Evolutionary conservation across 1,284 basidiomycete species (phyloP).

Genomic region (Rhodofomes roseus): DNA sequence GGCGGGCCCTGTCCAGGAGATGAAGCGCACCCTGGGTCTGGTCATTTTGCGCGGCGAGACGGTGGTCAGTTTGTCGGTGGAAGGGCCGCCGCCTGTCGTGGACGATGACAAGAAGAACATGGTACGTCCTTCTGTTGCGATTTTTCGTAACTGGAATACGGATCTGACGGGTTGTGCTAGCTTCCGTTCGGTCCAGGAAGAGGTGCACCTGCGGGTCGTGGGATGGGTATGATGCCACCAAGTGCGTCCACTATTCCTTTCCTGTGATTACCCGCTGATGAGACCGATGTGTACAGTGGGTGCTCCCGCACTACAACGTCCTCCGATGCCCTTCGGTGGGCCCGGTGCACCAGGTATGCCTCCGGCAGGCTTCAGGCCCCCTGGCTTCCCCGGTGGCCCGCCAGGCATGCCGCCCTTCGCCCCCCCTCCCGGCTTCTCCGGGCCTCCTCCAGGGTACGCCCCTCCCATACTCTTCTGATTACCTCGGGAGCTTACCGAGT

Average conservation of each 20-base stretch:
- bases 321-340: constrained; percentile 75
- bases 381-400: constrained; percentile 58
- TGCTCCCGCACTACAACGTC: constrained; percentile 69
- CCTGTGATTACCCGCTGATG: constrained; percentile 12
- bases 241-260: constrained; percentile 45
- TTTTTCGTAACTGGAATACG: background rate
- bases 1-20: constrained; percentile 83
- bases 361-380: constrained; percentile 81
- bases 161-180: constrained; percentile 36
- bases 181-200: constrained; percentile 88
- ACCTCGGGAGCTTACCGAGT: background rate
- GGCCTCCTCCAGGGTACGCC: constrained; percentile 78
- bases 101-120: constrained; percentile 85
- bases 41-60: constrained; percentile 97
- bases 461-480: background rate
- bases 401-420: constrained; percentile 48
- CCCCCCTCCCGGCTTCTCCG: constrained; percentile 75
- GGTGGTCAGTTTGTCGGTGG: constrained; percentile 92
- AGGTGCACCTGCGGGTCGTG: constrained; percentile 93
- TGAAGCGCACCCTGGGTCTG: constrained; percentile 93
- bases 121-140: constrained; percentile 32
- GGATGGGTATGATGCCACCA: constrained; percentile 94
- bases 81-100: constrained; percentile 92
- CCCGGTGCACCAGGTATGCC: constrained; percentile 72
- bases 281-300: constrained; percentile 43